Conservation (phyloP, 2,329 filamentous ascomycete species). For the Scedosporium apiospermum region DNA sequence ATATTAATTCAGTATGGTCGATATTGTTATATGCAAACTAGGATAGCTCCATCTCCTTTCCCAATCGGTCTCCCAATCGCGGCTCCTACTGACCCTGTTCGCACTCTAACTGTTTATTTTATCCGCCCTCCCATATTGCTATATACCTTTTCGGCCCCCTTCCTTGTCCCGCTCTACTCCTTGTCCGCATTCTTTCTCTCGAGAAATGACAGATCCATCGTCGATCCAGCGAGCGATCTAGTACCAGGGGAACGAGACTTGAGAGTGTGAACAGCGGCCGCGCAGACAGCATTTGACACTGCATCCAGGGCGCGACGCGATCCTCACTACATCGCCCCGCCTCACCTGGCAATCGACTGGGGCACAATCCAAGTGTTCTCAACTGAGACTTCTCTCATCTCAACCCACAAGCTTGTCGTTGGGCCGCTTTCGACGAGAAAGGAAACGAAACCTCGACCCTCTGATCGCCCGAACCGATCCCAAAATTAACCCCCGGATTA, state of each 20-base stretch:
- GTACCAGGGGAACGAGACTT: no score
- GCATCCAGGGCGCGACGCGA: no score
- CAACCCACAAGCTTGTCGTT: no score
- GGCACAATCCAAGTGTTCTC: no score
- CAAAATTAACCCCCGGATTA: background rate
- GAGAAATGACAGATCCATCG: background rate
- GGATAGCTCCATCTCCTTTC: background rate
- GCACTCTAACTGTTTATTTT: constrained; percentile 2
- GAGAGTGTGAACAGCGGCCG: no score
- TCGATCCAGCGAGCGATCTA: no score
- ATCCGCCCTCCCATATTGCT: background rate
- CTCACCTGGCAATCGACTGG: no score
- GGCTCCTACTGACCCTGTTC: background rate
- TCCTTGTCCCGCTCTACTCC: background rate
- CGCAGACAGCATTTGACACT: no score
- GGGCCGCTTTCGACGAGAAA: background rate
- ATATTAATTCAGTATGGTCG: background rate
- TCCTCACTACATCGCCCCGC: no score
- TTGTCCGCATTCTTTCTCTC: background rate
- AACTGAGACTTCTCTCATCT: no score
- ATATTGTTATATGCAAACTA: background rate
- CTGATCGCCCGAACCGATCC: background rate
- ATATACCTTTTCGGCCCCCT: background rate
- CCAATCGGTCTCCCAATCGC: background rate
- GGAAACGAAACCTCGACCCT: background rate